Conservation (phyloP, 176 grass and related monocot genomes). For the Leersia perrieri region DNA sequence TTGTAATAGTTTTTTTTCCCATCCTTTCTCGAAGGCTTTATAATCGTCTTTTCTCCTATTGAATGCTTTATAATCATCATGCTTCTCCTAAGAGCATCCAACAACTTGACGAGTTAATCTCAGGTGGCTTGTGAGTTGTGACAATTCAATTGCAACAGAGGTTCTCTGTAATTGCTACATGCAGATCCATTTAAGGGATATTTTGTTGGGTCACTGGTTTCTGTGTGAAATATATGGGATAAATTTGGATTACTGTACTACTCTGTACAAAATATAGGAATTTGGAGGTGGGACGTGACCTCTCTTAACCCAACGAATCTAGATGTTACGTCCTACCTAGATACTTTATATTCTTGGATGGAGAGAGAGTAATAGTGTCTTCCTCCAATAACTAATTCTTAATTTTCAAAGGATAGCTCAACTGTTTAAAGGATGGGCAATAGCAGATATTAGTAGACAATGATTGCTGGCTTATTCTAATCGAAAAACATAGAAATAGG, state of each 20-base stretch:
- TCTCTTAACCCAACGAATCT: too few relatives aligned
- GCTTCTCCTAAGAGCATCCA: not conserved
- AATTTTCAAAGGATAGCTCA: conserved; percentile 62
- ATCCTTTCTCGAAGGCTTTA: not conserved
- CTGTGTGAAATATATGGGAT: not conserved
- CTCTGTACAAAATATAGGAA: too few relatives aligned
- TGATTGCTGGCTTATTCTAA: too few relatives aligned
- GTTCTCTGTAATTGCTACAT: not conserved
- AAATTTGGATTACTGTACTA: too few relatives aligned
- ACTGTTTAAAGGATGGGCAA: conserved; percentile 86
- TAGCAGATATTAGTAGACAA: conserved; percentile 64
- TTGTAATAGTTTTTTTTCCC: conserved; percentile 1
- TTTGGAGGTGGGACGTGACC: too few relatives aligned
- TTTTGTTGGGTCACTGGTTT: not conserved
- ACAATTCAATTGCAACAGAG: not conserved
- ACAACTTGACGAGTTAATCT: not conserved
- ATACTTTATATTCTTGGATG: too few relatives aligned
- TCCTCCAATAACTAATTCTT: conserved; percentile 79
- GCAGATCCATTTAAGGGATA: not conserved
- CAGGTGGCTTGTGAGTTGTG: not conserved
- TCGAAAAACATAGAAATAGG: too few relatives aligned
- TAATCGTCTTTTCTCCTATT: too few relatives aligned
- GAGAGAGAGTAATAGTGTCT: conserved; percentile 98
- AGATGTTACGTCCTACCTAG: too few relatives aligned
- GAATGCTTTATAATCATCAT: not conserved